These are phyloP conservation scores for Priceomyces melissophilus DNA, from an alignment of 805 yeast genomes.

Conservation along the genomic window DNA sequence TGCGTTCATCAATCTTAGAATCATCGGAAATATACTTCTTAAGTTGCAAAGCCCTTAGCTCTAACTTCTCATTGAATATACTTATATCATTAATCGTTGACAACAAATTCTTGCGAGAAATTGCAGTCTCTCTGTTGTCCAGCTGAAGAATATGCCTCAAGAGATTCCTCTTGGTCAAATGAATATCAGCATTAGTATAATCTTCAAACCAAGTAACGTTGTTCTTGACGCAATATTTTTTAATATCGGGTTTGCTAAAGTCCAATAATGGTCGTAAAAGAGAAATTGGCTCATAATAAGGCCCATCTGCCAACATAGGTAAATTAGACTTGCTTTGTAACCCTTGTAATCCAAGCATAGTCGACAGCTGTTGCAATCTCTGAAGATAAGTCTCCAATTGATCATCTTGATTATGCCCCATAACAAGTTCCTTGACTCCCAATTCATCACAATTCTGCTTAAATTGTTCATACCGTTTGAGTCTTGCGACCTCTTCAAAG, in stretches of 20 bases:
- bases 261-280: constrained; percentile 53
- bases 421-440: constrained; percentile 36
- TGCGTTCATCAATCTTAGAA: constrained; percentile 1
- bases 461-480: constrained; percentile 47
- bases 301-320: constrained; percentile 22
- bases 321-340: constrained; percentile 33
- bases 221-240: constrained; percentile 40
- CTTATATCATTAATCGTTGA: too few relatives aligned
- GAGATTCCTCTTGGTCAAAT: constrained; percentile 56
- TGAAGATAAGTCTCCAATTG: constrained; percentile 67
- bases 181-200: constrained; percentile 51
- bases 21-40: neutral
- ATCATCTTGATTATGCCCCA: constrained; percentile 72
- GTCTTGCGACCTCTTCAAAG: constrained; percentile 62
- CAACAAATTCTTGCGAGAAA: too few relatives aligned
- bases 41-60: too few relatives aligned
- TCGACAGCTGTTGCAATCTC: constrained; percentile 42
- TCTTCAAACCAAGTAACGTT: constrained; percentile 68
- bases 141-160: constrained; percentile 32
- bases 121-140: too few relatives aligned
- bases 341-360: constrained; percentile 56
- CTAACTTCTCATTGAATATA: too few relatives aligned
- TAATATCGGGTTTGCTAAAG: constrained; percentile 42
- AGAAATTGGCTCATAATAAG: constrained; percentile 13
- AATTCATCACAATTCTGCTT: constrained; percentile 34